Base-by-base conservation (phyloP, 179 eudicot species). In the Heliamphora pulchella region DNA sequence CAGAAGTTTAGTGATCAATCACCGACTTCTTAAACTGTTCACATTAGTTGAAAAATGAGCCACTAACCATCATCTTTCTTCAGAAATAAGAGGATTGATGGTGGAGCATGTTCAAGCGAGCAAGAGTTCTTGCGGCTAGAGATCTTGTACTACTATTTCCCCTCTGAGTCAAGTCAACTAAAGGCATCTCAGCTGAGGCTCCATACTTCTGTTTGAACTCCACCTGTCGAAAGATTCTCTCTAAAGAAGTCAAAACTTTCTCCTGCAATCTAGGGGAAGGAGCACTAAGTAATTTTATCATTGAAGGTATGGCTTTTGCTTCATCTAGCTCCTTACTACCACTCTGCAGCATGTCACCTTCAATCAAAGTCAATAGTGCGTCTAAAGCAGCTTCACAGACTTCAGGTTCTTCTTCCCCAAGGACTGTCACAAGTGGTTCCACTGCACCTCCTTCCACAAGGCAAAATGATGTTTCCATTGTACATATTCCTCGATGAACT, bases 381-480 rank as follows among this genome's bases (percentile, higher is more conserved):
- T 85, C 89, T 67, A 87, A 81, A 77, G 87, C 77, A 83, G 89
- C 86, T 78, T 87, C 89, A 76, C 84, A 82, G 47, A 64, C 80
- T 66, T 65, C 83, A 64, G 10, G 47, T 63, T 87, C 82, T 15
- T 79, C 66, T 54, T 81, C 84, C 46, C 74, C 79, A n/a, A 87
- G 81, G 81, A 85, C 84, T 63, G 78, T 77, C 6, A 73, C 81
- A 14, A 87, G 84, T 31, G 87, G 84, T 74, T 53, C 74, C 66
- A 87, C 84, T 14, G 87, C 87, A 68, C 75, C 81, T 41, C 85
- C 84, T 73, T 87, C 87, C 7, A 87, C 65, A 18, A 87, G 81
- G 80, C 89, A 87, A 73, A 84, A 87, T 41, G 89, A 87, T 18
- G 83, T 65, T 61, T 87, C 85, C 4, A 69, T 76, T 0, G 83